These are phyloP conservation scores for Phytophthora uliginosa DNA, from an alignment of 352 stramenopile species.

Conservation along the genomic window DNA sequence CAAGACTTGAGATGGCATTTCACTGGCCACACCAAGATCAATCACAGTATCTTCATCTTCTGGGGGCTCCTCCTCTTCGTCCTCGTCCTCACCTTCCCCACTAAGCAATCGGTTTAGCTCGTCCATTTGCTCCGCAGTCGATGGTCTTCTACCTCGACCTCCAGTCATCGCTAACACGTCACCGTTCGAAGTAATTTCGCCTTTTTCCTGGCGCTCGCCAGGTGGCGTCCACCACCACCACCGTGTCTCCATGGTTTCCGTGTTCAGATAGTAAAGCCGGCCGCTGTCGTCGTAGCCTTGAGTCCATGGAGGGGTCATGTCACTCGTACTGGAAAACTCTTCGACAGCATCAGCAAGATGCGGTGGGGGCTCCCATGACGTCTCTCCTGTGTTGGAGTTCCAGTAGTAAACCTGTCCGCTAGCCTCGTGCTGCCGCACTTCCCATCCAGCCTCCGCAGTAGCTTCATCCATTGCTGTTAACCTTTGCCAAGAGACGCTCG, in stretches of 20 bases:
- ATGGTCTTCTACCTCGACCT: slow-evolving; percentile 40
- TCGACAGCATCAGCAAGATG: slow-evolving; percentile 8
- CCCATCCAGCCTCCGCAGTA: slow-evolving; percentile 43
- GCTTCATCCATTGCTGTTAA: slow-evolving; percentile 23
- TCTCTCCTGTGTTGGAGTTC: slow-evolving; percentile 63
- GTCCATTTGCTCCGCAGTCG: slow-evolving; percentile 73
- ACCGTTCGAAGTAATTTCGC: background rate
- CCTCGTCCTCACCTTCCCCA: slow-evolving; percentile 41
- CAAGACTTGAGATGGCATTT: background rate
- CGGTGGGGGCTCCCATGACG: slow-evolving; percentile 52
- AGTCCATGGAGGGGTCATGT: slow-evolving; percentile 41
- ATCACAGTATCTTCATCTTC: slow-evolving; percentile 17
- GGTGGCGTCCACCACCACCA: slow-evolving; percentile 63
- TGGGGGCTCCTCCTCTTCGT: slow-evolving; percentile 13
- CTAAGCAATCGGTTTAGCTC: slow-evolving; percentile 66
- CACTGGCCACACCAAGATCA: slow-evolving; percentile 1
- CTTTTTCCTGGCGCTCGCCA: background rate
- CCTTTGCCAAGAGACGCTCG: slow-evolving; percentile 15
- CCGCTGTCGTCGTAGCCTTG: slow-evolving; percentile 54
- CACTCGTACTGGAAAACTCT: background rate
- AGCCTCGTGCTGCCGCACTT: slow-evolving; percentile 53
- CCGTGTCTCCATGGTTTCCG: slow-evolving; percentile 59
- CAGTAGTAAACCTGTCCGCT: slow-evolving; percentile 60
- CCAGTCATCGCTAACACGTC: slow-evolving; percentile 17
- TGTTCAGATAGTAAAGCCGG: slow-evolving; percentile 64